Base-by-base conservation (phyloP, 164 flowering plant species). In the Brasenia schreberi region DNA sequence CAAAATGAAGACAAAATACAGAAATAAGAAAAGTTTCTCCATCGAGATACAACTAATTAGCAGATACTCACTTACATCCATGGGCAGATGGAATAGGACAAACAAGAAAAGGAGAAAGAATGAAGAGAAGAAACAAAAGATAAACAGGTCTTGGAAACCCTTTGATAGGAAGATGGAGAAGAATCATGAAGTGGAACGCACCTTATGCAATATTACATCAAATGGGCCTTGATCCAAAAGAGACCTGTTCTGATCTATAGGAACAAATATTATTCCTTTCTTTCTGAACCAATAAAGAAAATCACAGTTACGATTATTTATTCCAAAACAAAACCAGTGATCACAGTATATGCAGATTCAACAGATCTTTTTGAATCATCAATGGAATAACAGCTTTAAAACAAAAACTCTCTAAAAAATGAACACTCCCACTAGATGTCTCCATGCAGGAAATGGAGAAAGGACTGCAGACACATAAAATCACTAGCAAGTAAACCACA, bases 191-290 rank as follows among this genome's bases (percentile, higher is more conserved):
- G n/a, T 6, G 18, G 42, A 61, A 76, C 87, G 69, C 60, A 88
- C 98, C 92, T 92, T 92, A 66, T 92, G 97, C 73, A 92, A 72
- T 62, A 92, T 83, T 69, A 92, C 74, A 76, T 89, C 94, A 77
- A 92, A 92, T 61, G 97, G 97, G 18, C 96, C 97, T 80, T 92
- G 97, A 43, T 92, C 96, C 17, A 92, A 81, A 66, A 92, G 84
- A 18, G 96, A 76, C 68, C 78, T 79, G 59, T 66, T 84, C 43
- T 71, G 80, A 76, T 92, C 97, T 64, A 92, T 89, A 18, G 96
- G 80, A 42, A 89, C 88, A 76, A 92, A 92, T 10, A 76, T 61
- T 66, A 92, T 87, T 23, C 96, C 96, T 70, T 85, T 92, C 52
- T 79, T 87, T 76, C 97, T 92, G 90, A 78, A 78, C 56, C 56